Evolutionary conservation across 306 rosid species (phyloP).

Genomic region (Pyrus pyrifolia): DNA sequence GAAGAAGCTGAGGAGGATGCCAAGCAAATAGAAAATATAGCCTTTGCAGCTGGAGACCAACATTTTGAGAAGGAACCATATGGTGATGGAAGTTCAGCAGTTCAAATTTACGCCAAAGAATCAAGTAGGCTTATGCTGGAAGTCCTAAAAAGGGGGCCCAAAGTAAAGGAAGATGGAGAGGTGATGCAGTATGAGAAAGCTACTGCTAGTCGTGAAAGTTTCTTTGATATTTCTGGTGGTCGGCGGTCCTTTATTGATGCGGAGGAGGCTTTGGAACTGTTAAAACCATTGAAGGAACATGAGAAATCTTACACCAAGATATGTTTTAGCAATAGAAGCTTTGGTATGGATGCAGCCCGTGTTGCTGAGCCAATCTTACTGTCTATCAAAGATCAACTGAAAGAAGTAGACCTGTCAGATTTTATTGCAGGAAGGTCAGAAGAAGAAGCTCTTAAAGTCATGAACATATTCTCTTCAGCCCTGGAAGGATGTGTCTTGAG

Average conservation of each 20-base stretch:
- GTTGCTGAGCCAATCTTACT: conserved; percentile 60
- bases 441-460: conserved; percentile 78
- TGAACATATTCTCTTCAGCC: conserved; percentile 68
- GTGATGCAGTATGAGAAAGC: conserved; percentile 25
- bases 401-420: conserved; percentile 75
- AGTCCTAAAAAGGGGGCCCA: conserved; percentile 74
- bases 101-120: conserved; percentile 83
- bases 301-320: conserved; percentile 51
- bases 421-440: conserved; percentile 80
- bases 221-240: conserved; percentile 83
- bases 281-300: conserved; percentile 47
- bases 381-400: conserved; percentile 59
- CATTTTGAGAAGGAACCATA: conserved; percentile 75
- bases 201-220: conserved; percentile 24
- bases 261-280: conserved; percentile 64
- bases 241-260: conserved; percentile 56
- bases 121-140: conserved; percentile 89
- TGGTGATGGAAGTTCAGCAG: conserved; percentile 82
- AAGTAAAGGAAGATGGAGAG: conserved; percentile 45
- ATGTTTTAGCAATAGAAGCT: conserved; percentile 78
- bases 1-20: conserved; percentile 78
- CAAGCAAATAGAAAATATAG: conserved; percentile 49
- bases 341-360: conserved; percentile 74
- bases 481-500: conserved; percentile 63
- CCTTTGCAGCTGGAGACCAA: conserved; percentile 59